Base-by-base conservation (phyloP, 2,329 filamentous ascomycete genomes). In the Periglandula ipomoeae region DNA sequence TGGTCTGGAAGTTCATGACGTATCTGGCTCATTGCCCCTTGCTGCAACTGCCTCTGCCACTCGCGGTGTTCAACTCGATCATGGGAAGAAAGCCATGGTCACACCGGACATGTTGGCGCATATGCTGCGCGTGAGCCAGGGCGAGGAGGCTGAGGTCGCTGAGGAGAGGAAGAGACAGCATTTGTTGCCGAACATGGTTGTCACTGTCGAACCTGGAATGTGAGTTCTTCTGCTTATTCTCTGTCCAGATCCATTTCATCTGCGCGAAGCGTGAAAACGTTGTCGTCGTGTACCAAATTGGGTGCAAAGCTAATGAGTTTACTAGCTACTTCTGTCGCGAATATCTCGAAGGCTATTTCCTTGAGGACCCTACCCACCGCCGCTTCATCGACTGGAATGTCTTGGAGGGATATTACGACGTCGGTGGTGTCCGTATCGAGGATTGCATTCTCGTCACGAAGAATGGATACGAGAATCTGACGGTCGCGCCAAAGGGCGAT, bases 401-500 rank as follows among this genome's bases (percentile, higher is more conserved):
- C 5, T 67, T 93, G 44, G 79, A 82, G 52, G 71, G 70, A 53
- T 91, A 85, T 64, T 91, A 87, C 71, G 70, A 69, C 23, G 84
- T 97, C 1, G 93, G 91, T 15, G 93, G 93, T 30, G 89, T 95
- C 23, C 79, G 93, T 42, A 94, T 97, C 52, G 93, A 98, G 69
- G 89, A 97, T 61, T 87, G 91, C 63, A 77, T 97, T 35, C 72
- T 93, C 20, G 82, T 97, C 43, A 93, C 85, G 1, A 74, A 84
- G 52, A 71, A 78, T 22, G 89, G 90, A 0, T 82, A 81, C 58
- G 89, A 96, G 67, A 94, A 95, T 61, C 61, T 97, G 62, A 94
- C 89, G 1, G 76, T 77, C 17, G 85, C 85, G 26, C 86, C 87
- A 0, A 95, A 94, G 70, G 79, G 81, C 2, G 74, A 84, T 46